These are phyloP conservation scores for Triticum turgidum DNA, from an alignment of 176 grass and related monocot species.

Conservation along the genomic window DNA sequence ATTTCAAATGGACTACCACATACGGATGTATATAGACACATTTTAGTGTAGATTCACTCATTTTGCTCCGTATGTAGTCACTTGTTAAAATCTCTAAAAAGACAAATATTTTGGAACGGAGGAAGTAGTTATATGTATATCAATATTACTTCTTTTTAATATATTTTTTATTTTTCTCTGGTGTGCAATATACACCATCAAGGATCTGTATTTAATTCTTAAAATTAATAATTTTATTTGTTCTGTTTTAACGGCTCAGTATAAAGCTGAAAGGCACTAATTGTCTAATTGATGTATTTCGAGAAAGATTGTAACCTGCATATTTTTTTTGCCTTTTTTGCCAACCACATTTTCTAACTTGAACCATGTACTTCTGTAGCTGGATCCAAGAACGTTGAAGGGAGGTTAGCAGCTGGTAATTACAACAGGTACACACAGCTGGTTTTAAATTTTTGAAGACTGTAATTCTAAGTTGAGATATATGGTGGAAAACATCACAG, in stretches of 20 bases:
- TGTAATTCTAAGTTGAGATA: not conserved
- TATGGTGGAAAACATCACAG: not conserved
- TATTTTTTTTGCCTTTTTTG: not conserved
- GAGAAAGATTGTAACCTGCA: not conserved
- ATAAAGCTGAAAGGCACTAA: not conserved
- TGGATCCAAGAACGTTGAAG: conserved; percentile 75
- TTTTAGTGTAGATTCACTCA: too few species aligned
- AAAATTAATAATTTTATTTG: not conserved
- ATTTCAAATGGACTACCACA: too few species aligned
- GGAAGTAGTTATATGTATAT: not conserved
- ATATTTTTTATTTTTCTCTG: not conserved
- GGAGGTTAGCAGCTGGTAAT: conserved; percentile 74
- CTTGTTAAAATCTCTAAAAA: too few species aligned
- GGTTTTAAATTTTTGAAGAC: not conserved
- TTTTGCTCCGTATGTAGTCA: too few species aligned
- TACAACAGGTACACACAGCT: conserved; percentile 54
- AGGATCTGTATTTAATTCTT: not conserved
- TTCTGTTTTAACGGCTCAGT: not conserved
- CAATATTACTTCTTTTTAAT: not conserved
- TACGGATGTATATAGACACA: too few species aligned
- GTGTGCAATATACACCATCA: not conserved
- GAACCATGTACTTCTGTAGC: conserved; percentile 45
- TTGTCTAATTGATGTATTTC: not conserved
- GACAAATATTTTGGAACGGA: too few species aligned
- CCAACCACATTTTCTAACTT: conserved; percentile 3